Percentiles rank a stretch among this genome's conserved stretches.
Conservation (phyloP, 257 asterid species). For the Solanum pimpinellifolium region DNA sequence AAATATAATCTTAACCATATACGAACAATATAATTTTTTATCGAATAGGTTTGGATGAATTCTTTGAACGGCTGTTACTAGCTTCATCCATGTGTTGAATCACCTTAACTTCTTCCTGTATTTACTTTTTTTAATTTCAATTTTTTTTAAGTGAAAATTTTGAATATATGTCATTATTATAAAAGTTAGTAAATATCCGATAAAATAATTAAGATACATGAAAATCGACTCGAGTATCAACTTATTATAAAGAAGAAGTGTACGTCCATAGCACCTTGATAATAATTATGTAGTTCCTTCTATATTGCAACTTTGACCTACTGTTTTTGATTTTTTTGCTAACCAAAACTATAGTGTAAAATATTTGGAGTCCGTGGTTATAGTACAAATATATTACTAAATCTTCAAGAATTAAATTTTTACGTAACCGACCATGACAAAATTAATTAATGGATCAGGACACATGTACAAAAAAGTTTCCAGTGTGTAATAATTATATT, state of each 20-base stretch:
- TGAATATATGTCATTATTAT: neutral
- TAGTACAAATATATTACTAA: neutral
- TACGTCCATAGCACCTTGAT: neutral
- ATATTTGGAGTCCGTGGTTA: neutral
- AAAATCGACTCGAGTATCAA: neutral
- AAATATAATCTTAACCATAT: no score
- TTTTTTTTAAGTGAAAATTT: neutral
- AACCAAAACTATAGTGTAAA: neutral
- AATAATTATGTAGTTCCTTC: neutral
- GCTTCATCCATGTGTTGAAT: neutral
- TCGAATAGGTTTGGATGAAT: neutral
- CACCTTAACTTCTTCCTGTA: neutral
- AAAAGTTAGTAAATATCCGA: rapidly evolving
- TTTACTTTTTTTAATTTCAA: neutral
- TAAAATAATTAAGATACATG: neutral
- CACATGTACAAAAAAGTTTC: neutral
- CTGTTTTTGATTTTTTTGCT: neutral
- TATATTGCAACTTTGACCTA: neutral
- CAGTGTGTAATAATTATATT: neutral
- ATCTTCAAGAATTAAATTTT: neutral
- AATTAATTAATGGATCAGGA: neutral
- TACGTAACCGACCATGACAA: slow-evolving; percentile 33
- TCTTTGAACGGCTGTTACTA: no score
- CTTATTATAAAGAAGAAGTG: neutral
- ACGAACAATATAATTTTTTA: no score